These are phyloP conservation scores for Clarireedia homoeocarpa DNA, from an alignment of 2,329 filamentous ascomycete genomes.

Conservation along the genomic window DNA sequence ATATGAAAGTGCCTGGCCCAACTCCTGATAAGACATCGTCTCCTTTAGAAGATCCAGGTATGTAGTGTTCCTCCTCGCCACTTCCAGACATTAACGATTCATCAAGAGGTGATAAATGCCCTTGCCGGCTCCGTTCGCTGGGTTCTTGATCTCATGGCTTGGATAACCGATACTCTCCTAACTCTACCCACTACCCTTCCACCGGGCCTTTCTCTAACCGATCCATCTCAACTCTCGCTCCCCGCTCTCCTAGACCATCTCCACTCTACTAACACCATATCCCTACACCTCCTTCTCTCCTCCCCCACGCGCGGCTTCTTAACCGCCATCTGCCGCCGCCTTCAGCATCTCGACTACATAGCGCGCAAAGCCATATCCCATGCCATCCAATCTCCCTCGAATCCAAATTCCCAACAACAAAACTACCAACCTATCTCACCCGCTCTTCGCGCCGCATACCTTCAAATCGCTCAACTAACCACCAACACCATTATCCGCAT, in stretches of 20 bases:
- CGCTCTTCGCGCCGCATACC: slow-evolving; percentile 24
- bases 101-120: slow-evolving; percentile 59
- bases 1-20: slow-evolving; percentile 32
- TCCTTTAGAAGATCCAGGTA: slow-evolving; percentile 57
- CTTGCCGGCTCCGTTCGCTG: slow-evolving; percentile 71
- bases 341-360: slow-evolving; percentile 46
- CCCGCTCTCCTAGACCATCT: slow-evolving; percentile 44
- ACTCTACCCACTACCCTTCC: slow-evolving; percentile 42
- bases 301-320: slow-evolving; percentile 69
- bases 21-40: slow-evolving; percentile 47
- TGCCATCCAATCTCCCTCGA: slow-evolving; percentile 4
- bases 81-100: neutral
- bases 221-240: slow-evolving; percentile 36
- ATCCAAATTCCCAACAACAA: slow-evolving; percentile 1
- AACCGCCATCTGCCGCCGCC: slow-evolving; percentile 57
- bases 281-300: slow-evolving; percentile 59
- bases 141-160: slow-evolving; percentile 63
- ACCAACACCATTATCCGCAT: slow-evolving; percentile 22
- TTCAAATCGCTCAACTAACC: slow-evolving; percentile 27
- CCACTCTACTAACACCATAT: slow-evolving; percentile 46
- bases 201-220: slow-evolving; percentile 39
- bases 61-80: slow-evolving; percentile 14
- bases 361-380: slow-evolving; percentile 25
- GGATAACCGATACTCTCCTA: slow-evolving; percentile 53
- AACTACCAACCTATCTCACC: slow-evolving; percentile 16